Conservation (phyloP, 805 yeast species). For the Candida parachauliodes region DNA sequence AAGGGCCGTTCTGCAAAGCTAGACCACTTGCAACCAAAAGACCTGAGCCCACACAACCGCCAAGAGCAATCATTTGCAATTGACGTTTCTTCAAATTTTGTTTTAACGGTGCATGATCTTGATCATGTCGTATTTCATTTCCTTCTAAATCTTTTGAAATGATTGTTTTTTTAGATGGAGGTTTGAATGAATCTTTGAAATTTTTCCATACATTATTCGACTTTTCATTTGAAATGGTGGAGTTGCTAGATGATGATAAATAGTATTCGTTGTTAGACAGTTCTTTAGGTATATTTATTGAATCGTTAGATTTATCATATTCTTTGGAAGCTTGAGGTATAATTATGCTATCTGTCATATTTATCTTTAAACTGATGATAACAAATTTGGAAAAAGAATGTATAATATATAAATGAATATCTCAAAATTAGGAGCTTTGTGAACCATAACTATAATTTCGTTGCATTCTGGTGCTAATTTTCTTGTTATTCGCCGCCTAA, state of each 20-base stretch:
- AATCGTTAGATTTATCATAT: not conserved
- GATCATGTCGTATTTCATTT: constrained; percentile 7
- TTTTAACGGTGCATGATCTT: constrained; percentile 11
- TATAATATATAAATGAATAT: not conserved
- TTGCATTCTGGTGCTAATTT: not conserved
- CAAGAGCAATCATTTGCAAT: constrained; percentile 37
- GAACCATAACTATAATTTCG: too few species aligned
- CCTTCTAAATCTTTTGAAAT: constrained; percentile 10
- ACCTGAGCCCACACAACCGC: constrained; percentile 43
- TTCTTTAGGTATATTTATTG: constrained; percentile 1
- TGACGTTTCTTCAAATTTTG: constrained; percentile 28
- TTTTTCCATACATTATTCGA: constrained; percentile 16
- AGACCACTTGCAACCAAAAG: constrained; percentile 38
- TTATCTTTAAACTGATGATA: not conserved
- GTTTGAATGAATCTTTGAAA: constrained; percentile 27
- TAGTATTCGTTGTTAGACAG: constrained; percentile 1
- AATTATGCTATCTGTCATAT: not conserved
- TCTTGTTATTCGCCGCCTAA: not conserved
- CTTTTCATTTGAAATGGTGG: constrained; percentile 1
- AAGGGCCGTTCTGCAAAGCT: constrained; percentile 29
- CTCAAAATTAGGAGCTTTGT: not conserved
- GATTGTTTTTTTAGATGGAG: constrained; percentile 17
- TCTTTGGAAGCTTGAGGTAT: not conserved
- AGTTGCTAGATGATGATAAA: not conserved
- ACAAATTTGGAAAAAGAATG: not conserved